phyloP scores from a whole-genome alignment of 2,329 filamentous ascomycete genomes.

The Chrysosporium queenslandicum region DNA sequence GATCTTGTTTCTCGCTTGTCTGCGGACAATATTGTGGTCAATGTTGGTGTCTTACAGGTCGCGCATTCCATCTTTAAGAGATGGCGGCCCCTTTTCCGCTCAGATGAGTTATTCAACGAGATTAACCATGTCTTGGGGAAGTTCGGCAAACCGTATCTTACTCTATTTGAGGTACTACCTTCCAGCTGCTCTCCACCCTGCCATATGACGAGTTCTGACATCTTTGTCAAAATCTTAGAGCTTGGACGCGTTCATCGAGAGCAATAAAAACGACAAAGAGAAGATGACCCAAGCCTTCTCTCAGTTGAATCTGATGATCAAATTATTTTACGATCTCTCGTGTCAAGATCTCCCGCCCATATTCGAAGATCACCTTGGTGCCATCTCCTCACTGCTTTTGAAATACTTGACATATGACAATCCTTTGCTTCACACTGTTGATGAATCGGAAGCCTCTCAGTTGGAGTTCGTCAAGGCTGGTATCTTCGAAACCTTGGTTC shows the following conservation, averaged over 20 bases:
- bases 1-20: conserved; percentile 85
- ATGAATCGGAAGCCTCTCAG: conserved; percentile 78
- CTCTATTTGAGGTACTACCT: conserved; percentile 62
- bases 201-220: background rate
- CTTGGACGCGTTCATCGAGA: conserved; percentile 51
- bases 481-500: conserved; percentile 80
- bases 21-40: conserved; percentile 67
- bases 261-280: conserved; percentile 64
- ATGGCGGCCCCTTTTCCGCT: conserved; percentile 89
- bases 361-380: conserved; percentile 77
- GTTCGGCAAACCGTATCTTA: conserved; percentile 75
- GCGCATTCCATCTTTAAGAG: conserved; percentile 96
- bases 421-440: conserved; percentile 67
- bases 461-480: conserved; percentile 83
- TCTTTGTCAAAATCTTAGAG: conserved; percentile 27
- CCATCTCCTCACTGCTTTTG: conserved; percentile 69
- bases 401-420: conserved; percentile 92
- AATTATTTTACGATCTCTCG: conserved; percentile 93
- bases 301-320: conserved; percentile 77
- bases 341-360: conserved; percentile 90
- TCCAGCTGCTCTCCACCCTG: background rate
- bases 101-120: conserved; percentile 84
- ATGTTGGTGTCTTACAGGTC: conserved; percentile 90
- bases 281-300: conserved; percentile 69
- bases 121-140: conserved; percentile 88